Base-by-base conservation (phyloP, 176 grass and related monocot species). In the Secale cereale region DNA sequence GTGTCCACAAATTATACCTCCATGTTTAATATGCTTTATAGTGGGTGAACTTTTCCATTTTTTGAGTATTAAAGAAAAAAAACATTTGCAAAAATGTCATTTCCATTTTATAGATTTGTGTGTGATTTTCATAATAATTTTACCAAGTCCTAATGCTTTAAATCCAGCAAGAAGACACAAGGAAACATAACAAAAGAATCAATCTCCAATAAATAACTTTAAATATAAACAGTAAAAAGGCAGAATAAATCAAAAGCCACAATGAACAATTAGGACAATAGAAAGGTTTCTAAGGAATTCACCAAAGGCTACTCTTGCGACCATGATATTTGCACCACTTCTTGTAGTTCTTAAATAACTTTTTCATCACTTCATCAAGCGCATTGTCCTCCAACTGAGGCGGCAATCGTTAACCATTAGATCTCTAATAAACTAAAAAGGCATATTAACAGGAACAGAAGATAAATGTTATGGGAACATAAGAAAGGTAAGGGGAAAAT, bases 271-370 rank as follows among this genome's bases (percentile, higher is more conserved):
- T 28, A 71, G 16, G 79, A 59, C 6, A 85, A 76, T 28, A 78
- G 48, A 65, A 35, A 22, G 59, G 29, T 60, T 36, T 12, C 13
- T 67, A 33, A 89, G 52, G 68, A 76, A 48, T 37, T 89, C 80
- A 98, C 96, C 89, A 98, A 76, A 98, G 93, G 76, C 96, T 98
- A 77, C 93, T 94, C 86, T 86, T 95, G 52, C 91, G 96, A 77
- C 36, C 78, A 77, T 94, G 91, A 87, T 90, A 98, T 74, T 92
- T 88, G 86, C 96, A 98, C 96, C 96, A 98, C 80, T 84, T 82
- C 65, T 94, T 98, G 86, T 98, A 98, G 74, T 94, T 98, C 74
- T 94, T 98, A 76, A 98, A 98, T 45, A 98, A 85, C 50, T 93
- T 98, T 85, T 89, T 95, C 96, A 98, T 98, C 78, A 95, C 93